phyloP scores from a whole-genome alignment of 2,329 filamentous ascomycete genomes.

The Paracamarosporium sp. region DNA sequence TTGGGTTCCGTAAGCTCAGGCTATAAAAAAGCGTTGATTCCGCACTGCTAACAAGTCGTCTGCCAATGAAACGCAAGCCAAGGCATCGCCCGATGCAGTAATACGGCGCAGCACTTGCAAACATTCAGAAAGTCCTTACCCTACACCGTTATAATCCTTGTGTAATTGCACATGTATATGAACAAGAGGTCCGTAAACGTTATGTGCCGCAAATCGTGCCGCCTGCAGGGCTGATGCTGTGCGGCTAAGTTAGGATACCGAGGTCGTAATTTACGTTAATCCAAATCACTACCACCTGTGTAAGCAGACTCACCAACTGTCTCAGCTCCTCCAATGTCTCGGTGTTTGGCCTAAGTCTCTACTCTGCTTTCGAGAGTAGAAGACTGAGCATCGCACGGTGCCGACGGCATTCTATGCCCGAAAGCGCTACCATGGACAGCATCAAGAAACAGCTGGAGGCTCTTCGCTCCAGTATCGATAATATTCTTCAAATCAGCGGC shows the following conservation, averaged over 20 bases:
- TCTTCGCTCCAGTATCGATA: conserved; percentile 1
- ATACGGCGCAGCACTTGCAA: background rate
- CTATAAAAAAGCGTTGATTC: background rate
- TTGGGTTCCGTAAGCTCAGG: too few relatives aligned
- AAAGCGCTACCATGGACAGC: background rate
- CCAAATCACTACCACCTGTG: too few relatives aligned
- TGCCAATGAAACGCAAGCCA: background rate
- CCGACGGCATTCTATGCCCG: background rate
- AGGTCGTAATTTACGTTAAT: too few relatives aligned
- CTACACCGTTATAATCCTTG: background rate
- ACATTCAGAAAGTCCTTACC: background rate
- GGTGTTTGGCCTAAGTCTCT: background rate
- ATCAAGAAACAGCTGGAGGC: conserved; percentile 5
- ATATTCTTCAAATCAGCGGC: conserved; percentile 10
- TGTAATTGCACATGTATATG: background rate
- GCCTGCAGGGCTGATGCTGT: too few relatives aligned
- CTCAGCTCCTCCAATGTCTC: background rate
- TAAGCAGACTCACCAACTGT: too few relatives aligned
- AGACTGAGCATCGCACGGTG: too few relatives aligned
- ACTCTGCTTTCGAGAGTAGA: too few relatives aligned
- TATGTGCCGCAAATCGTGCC: too few relatives aligned
- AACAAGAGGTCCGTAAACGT: too few relatives aligned
- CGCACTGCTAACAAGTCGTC: background rate
- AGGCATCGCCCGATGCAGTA: background rate
- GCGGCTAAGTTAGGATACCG: too few relatives aligned